Evolutionary conservation across 2,329 filamentous ascomycete genomes (phyloP), one percentile per base, ranked within the genome.

Genomic region (Diaporthe citrichinensis): DNA sequence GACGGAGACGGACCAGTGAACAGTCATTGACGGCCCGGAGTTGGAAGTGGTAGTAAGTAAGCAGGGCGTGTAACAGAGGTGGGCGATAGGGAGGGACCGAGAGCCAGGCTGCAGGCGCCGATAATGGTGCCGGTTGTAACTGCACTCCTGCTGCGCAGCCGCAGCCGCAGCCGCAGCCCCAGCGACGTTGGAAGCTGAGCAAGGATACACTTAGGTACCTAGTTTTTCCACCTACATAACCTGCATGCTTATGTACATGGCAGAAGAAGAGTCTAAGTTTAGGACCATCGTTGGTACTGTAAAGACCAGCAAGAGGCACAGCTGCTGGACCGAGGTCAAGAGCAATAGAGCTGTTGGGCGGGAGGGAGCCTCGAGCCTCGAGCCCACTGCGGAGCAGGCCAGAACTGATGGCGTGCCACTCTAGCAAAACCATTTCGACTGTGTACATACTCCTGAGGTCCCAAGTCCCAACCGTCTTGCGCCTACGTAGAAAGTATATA

Each of bases 41-140:
- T 59, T 51, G 55, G 41, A 65, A 59, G 23, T 59, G 57, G 44
- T 34, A 17, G 12, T 10, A 51, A 67, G 69, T 34, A 17, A 44
- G 55, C 31, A 39, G 62, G 65, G 41, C 14, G 51, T 49, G 61
- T 58, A 71, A 41, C 62, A 49, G 65, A 58, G 51, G 62, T 20
- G 41, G 62, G 53, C 31, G 65, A 71, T 61, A 71, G 49, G 41
- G 51, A 36, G 62, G 53, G 72, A 39, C 72, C 62, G 71, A 25
- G 58, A 72, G 53, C 57, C 71, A 62, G 71, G 58, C 71, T 73
- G 34, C 71, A 65, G 58, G 28, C 46, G 46, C 58, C 58, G 71
- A 53, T 62, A 53, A 44, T 44, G 71, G 34, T 31, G 51, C 46
- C 46, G 46, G 34, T 53, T 53, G 34, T 46, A 23, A 25, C 65